phyloP scores from a whole-genome alignment of 495 filamentous ascomycete genomes.

The Ascobolus immersus region DNA sequence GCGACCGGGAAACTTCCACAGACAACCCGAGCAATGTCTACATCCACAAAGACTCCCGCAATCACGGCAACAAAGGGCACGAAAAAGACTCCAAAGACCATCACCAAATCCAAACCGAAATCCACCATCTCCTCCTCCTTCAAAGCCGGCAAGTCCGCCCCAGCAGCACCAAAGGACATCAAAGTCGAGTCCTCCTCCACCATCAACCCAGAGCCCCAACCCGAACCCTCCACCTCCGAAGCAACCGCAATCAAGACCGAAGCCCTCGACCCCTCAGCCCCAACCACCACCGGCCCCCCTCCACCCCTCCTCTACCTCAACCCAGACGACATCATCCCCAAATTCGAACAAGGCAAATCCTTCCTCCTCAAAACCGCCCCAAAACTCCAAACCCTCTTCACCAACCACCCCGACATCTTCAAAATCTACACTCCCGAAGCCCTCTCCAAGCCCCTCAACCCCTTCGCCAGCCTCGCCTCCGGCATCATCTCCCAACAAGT shows the following conservation, averaged over 20 bases:
- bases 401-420: slow-evolving; percentile 28
- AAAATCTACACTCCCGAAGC: slow-evolving; percentile 57
- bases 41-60: too few species aligned
- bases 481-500: slow-evolving; percentile 94
- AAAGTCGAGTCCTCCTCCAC: neutral
- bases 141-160: neutral
- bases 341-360: neutral
- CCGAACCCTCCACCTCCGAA: neutral
- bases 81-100: slow-evolving; percentile 11
- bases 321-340: neutral
- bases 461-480: slow-evolving; percentile 55
- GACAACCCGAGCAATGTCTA: too few species aligned
- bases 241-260: neutral
- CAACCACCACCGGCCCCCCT: neutral
- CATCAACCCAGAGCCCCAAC: neutral
- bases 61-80: neutral
- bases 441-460: slow-evolving; percentile 58
- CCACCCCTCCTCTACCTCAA: neutral
- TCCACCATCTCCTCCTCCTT: too few species aligned
- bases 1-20: too few species aligned
- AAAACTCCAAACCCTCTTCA: slow-evolving; percentile 45
- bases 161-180: neutral
- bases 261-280: neutral
- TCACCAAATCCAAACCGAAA: too few species aligned
- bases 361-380: slow-evolving; percentile 47